Base-by-base conservation (phyloP, 2,329 filamentous ascomycete genomes). In the Elsinoe perseae region DNA sequence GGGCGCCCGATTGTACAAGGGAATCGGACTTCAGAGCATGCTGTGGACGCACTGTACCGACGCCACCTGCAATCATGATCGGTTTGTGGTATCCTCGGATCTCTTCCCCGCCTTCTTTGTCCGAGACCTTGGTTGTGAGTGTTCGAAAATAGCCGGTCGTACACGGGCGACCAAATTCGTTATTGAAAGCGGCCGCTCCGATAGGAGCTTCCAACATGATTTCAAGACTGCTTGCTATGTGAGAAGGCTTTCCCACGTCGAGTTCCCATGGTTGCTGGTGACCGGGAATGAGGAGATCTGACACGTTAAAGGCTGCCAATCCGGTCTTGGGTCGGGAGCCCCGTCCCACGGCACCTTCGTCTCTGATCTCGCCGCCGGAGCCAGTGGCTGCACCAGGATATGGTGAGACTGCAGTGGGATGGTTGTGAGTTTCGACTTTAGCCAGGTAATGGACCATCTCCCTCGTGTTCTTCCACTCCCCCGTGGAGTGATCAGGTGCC, bases 191-290 rank as follows among this genome's bases (percentile, higher is more conserved):
- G 52, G 93, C 93, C 64, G 88, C 93, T 32, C 93, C 93, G 64
- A 98, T 93, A 0, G 93, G 93, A 0, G 90, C 93, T 69, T 98
- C 92, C 9, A 97, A 78, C 92, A 98, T 97, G 64, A 98, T 97
- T 68, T 97, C 91, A 34, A 96, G 76, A 73, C 87, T 90, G 74
- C 89, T 95, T 18, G 93, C 91, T 66, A 95, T 93, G 72, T 98
- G 93, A 43, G 83, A 80, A 3, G 93, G 93, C 67, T 87, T 91
- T 50, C 93, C 93, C 56, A 95, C 81, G 66, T 96, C 87, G 28
- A 88, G 75, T 70, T 98, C 93, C 93, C 93, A 98, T 1, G 91
- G 89, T 60, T 87, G 83, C 59, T 77, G 78, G 66, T 89, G 81
- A 30, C 83, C 89, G 2, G 93, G 93, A 59, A 98, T 95, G 58